These are phyloP conservation scores for Penicillium steckii DNA, from an alignment of 495 filamentous ascomycete species.

Conservation along the genomic window DNA sequence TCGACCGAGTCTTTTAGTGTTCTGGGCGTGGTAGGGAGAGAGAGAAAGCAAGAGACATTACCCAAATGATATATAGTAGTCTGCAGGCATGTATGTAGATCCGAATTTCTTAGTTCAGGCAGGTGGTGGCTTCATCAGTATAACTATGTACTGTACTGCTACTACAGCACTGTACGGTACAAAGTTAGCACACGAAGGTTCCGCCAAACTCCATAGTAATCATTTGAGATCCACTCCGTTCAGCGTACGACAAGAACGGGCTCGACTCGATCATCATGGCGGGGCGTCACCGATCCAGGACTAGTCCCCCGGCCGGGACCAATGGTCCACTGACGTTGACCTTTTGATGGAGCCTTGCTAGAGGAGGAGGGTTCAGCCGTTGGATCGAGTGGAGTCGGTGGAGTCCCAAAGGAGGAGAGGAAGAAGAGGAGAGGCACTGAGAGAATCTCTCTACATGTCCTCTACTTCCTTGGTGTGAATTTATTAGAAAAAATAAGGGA, in stretches of 20 bases:
- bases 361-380: constrained; percentile 26
- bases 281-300: constrained; percentile 33
- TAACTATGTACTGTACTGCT: too few species aligned
- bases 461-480: not conserved
- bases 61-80: not conserved
- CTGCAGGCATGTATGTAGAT: not conserved
- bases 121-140: too few species aligned
- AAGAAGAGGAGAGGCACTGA: constrained; percentile 1
- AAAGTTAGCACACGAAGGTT: constrained; percentile 16
- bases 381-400: constrained; percentile 28
- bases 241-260: constrained; percentile 13
- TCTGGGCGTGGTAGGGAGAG: not conserved
- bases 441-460: not conserved
- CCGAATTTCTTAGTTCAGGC: not conserved
- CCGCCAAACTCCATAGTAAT: constrained; percentile 13
- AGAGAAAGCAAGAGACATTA: too few species aligned
- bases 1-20: too few species aligned
- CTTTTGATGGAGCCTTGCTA: constrained; percentile 15
- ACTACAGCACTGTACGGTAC: not conserved
- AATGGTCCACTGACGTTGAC: constrained; percentile 21
- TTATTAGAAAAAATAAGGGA: too few species aligned
- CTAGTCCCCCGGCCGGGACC: constrained; percentile 23
- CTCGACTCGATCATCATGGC: constrained; percentile 29
- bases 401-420: constrained; percentile 3
- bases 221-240: constrained; percentile 1